Evolutionary conservation across 352 stramenopile genomes (phyloP).

Genomic region (Phytophthora foliorum): DNA sequence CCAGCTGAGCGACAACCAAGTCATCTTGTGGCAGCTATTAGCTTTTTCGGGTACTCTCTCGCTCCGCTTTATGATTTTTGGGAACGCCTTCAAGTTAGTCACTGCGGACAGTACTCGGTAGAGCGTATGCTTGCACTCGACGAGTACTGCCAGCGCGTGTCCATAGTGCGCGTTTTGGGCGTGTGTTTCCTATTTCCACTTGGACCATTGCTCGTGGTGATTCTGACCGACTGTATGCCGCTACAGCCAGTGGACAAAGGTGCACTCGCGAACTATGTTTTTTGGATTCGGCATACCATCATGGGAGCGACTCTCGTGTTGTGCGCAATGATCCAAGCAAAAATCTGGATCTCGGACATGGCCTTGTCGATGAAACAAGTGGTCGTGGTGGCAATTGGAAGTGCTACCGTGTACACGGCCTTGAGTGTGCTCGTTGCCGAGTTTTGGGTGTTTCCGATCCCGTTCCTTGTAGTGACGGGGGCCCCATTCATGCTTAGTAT

Average conservation of each 20-base stretch:
- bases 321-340: slow-evolving; percentile 23
- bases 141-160: slow-evolving; percentile 35
- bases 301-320: slow-evolving; percentile 18
- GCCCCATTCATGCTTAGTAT: slow-evolving; percentile 37
- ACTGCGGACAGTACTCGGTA: slow-evolving; percentile 46
- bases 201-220: slow-evolving; percentile 18
- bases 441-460: slow-evolving; percentile 49
- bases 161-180: slow-evolving; percentile 7
- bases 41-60: slow-evolving; percentile 10
- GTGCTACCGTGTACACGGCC: slow-evolving; percentile 18
- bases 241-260: slow-evolving; percentile 21
- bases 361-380: slow-evolving; percentile 25
- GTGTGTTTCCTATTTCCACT: slow-evolving; percentile 32
- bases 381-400: slow-evolving; percentile 14
- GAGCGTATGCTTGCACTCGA: slow-evolving; percentile 41
- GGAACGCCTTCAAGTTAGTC: slow-evolving; percentile 40
- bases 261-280: slow-evolving; percentile 33
- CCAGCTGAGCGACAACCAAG: slow-evolving; percentile 8
- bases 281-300: slow-evolving; percentile 37
- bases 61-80: slow-evolving; percentile 33
- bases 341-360: slow-evolving; percentile 35
- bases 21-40: not conserved
- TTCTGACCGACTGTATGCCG: slow-evolving; percentile 28
- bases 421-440: slow-evolving; percentile 30
- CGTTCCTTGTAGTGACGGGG: slow-evolving; percentile 42